phyloP scores from a whole-genome alignment of 148 eudicot genomes.

The Heliamphora exappendiculata region DNA sequence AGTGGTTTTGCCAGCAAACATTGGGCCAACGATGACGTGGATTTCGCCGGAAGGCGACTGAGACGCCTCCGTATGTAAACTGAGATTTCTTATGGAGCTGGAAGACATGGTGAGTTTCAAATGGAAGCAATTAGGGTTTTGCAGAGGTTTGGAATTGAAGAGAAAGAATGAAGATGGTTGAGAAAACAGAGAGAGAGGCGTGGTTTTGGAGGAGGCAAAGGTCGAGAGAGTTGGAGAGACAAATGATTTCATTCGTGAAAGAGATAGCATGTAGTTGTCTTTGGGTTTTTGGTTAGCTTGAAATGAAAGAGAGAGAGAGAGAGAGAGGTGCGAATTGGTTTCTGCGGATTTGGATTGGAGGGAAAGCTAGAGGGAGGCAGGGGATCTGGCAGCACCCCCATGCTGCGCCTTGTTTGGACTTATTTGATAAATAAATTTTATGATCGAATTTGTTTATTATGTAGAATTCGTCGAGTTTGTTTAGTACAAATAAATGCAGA shows the following conservation, averaged over 20 bases:
- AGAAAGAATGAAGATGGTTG: conserved; percentile 11
- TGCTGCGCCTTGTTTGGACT: no score
- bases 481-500: no score
- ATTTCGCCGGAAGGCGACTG: conserved; percentile 37
- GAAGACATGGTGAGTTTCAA: background rate
- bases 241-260: conserved; percentile 38
- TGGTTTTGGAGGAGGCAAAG: conserved; percentile 16
- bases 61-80: conserved; percentile 19
- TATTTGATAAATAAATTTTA: no score
- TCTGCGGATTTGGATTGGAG: conserved; percentile 21
- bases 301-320: background rate
- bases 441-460: no score
- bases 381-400: no score
- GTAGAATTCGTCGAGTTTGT: no score
- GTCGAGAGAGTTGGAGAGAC: conserved; percentile 21
- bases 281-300: background rate
- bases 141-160: conserved; percentile 3
- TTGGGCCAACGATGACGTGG: conserved; percentile 86
- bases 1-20: conserved; percentile 94
- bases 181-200: conserved; percentile 5
- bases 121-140: conserved; percentile 26
- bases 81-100: conserved; percentile 12
- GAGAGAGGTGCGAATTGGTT: background rate
- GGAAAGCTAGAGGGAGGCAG: conserved; percentile 9
- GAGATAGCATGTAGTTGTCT: conserved; percentile 6